Evolutionary conservation across 2,329 filamentous ascomycete genomes (phyloP), one percentile per base, ranked within the genome.

Genomic region (Pseudocercospora ulei): DNA sequence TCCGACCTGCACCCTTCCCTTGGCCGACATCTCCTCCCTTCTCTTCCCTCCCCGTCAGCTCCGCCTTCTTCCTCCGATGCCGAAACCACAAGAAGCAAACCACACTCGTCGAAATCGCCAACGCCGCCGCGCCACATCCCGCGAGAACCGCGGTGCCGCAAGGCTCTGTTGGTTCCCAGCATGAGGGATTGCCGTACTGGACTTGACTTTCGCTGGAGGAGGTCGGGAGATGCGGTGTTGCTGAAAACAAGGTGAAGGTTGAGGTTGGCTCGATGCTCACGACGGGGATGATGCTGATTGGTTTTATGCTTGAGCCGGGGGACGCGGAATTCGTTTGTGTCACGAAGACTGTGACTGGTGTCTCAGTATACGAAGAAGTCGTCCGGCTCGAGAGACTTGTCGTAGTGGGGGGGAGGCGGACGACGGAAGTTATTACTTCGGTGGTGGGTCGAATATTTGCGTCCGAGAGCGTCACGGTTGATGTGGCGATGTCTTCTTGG

Each of bases 331-430:
- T 33, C 2, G 29, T 33, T 7, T 16, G 17, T 7, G 29, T 33
- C 7, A 33, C 11, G 29, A 33, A 33, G 16, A 33, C 29, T 33
- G 29, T 33, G 5, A 33, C 29, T 20, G 29, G 16, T 3, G 29
- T 16, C 2, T 33, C 14, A 2, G 29, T 33, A 6, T 33, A n/a
- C n/a, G n/a, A n/a, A n/a, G n/a, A n/a, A n/a, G n/a, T n/a, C n/a
- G n/a, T n/a, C n/a, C n/a, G n/a, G n/a, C n/a, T n/a, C n/a, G n/a
- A n/a, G n/a, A n/a, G n/a, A n/a, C n/a, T n/a, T n/a, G n/a, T n/a
- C n/a, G n/a, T n/a, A n/a, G n/a, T n/a, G n/a, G n/a, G n/a, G n/a
- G n/a, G n/a, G n/a, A n/a, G n/a, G n/a, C n/a, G n/a, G n/a, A n/a
- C n/a, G n/a, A n/a, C n/a, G n/a, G n/a, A n/a, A n/a, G n/a, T n/a